Base-by-base conservation (phyloP, 1,284 basidiomycete genomes). In the Cryptococcus sp. region DNA sequence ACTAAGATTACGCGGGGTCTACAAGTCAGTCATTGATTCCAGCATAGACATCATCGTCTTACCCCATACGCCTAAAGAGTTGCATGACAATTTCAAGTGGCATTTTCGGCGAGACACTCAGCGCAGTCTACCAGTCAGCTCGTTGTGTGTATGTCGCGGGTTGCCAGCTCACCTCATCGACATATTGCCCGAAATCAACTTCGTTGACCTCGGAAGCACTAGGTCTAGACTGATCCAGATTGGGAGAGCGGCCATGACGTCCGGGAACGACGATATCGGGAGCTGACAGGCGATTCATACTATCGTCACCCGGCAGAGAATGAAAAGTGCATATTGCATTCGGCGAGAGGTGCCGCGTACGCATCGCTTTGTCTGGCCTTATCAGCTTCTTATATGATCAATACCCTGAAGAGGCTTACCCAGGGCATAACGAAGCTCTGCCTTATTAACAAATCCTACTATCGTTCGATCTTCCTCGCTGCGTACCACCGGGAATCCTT, bases 81-180 rank as follows among this genome's bases (percentile, higher is more conserved):
- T 96, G 89, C 85, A 97, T 91, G 11, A 94, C 91, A 51, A 97
- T 93, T 74, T 98, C 94, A 39, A 98, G 78, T 1, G 92, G 91
- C 56, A 97, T 82, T 60, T 88, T 87, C 1, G 91, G 87, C n/a
- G 90, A 87, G 2, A 97, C 93, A 0, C 87, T 90, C 55, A 98
- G 80, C 1, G 93, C 91, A 0, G 90, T 94, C 87, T 96, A 64
- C 42, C 21, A 2, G 21, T 23, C 37, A 14, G 10, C 7, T 21
- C 16, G 24, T 22, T 3, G 4, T 31, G 51, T 49, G 37, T 36
- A 42, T 34, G 32, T 31, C 14, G n/a, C 25, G n/a, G 9, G 7
- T 7, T 16, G 32, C 21, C 0, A 25, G 63, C 77, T 59, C 69
- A 90, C 91, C 80, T 90, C 86, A 70, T 96, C 93, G 1, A 94